Conservation (phyloP, 169 alveolate genomes). For the Eimeria zaria region DNA sequence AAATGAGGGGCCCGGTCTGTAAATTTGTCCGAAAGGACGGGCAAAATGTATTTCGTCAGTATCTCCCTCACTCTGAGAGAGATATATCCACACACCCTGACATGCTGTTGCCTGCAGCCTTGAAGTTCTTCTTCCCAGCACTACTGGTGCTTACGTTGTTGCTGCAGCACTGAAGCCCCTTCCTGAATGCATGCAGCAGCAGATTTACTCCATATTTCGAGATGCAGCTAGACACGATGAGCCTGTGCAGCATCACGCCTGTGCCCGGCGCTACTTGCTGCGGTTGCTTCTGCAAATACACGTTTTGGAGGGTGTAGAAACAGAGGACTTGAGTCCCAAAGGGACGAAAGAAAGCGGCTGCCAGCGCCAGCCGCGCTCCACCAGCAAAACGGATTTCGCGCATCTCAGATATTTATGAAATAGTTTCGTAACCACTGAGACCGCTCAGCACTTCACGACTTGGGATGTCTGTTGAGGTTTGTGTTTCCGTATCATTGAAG, state of each 20-base stretch:
- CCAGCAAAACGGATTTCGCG: background rate
- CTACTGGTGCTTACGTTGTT: background rate
- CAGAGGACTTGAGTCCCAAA: background rate
- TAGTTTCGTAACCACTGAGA: conserved; percentile 64
- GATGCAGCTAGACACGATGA: background rate
- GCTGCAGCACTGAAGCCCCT: background rate
- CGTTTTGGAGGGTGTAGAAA: background rate
- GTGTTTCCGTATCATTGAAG: background rate
- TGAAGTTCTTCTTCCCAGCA: background rate
- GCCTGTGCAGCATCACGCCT: background rate
- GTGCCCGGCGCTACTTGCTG: background rate
- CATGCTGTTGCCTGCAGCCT: background rate
- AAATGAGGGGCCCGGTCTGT: background rate
- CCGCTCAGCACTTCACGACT: background rate
- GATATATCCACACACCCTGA: background rate
- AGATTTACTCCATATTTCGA: background rate
- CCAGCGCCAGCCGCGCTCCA: background rate
- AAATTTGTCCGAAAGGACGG: background rate
- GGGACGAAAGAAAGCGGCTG: background rate
- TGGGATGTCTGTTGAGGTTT: background rate
- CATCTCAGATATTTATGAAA: background rate
- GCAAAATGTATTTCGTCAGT: background rate
- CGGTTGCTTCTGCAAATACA: background rate
- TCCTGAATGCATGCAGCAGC: background rate
- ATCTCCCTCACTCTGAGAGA: background rate